A percentile compares a stretch with the other conserved stretches of the same genome.
Conservation (phyloP, 768 basidiomycete species). For the Tylopilus cervinicoccineus region DNA sequence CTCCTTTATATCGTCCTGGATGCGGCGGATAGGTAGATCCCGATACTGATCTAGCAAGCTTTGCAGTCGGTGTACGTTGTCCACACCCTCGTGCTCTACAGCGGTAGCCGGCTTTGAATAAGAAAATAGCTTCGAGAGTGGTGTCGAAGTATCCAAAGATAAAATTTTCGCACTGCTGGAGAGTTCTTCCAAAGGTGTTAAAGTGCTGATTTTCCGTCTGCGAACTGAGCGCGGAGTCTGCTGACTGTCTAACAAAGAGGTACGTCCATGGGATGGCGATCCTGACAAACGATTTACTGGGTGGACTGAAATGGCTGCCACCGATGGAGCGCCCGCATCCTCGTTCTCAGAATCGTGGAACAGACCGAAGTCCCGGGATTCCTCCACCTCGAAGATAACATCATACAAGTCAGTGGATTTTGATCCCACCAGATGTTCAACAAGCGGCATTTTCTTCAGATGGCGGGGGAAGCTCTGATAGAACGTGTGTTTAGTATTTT, state of each 20-base stretch:
- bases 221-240: constrained; percentile 9
- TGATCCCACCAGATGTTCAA: constrained; percentile 76
- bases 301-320: constrained; percentile 4
- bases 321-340: constrained; percentile 9
- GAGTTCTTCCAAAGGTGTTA: constrained; percentile 26
- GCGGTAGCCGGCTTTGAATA: constrained; percentile 18
- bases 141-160: constrained; percentile 26
- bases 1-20: constrained; percentile 82
- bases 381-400: constrained; percentile 74
- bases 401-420: constrained; percentile 65
- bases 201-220: constrained; percentile 26
- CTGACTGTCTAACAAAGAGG: constrained; percentile 8
- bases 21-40: constrained; percentile 56
- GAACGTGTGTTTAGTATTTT: constrained; percentile 49
- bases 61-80: constrained; percentile 53
- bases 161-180: constrained; percentile 29
- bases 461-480: constrained; percentile 66
- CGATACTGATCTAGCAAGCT: constrained; percentile 58
- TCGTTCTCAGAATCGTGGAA: constrained; percentile 53
- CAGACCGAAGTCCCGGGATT: constrained; percentile 42
- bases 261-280: constrained; percentile 1
- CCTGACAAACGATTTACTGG: constrained; percentile 11
- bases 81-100: constrained; percentile 34
- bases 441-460: constrained; percentile 67
- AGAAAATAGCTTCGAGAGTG: constrained; percentile 27